Base-by-base conservation (phyloP, 1,139 yeast genomes). In the Blastobotrys aristatus region DNA sequence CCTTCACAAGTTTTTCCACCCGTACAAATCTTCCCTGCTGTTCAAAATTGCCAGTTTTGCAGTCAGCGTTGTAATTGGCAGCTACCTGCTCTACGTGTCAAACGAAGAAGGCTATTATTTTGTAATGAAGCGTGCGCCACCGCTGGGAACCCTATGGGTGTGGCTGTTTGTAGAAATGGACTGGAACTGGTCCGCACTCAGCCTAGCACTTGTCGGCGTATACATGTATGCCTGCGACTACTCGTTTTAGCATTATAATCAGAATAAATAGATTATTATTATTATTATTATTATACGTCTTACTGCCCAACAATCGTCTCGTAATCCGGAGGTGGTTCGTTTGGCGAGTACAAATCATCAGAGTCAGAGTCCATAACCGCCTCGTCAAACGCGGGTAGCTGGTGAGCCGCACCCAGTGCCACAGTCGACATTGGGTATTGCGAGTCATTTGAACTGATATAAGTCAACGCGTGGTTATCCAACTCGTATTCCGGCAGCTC, bases 401-500 rank as follows among this genome's bases (percentile, higher is more conserved):
- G 36, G 27, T 16, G 38, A 10, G 31, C 37, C 26, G 35, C 33
- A 22, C 39, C 40, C 20, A 47, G 16, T 3, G 50, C 45, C 11
- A 43, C 41, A 8, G 50, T 44, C 7, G 45, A 35, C 11, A 41
- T 43, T 30, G 46, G 48, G 30, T 35, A 37, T 8, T 33, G 26
- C 7, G 48, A 44, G 26, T 48, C 51, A 26, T 48, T 41, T 7
- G 51, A 44, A 21, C 30, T 37, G 22, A 48, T 37, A 24, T 32
- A 24, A 1, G 51, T 40, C 37, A 48, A 31, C 8, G 48, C 43
- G 10, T 35, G 16, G 29, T 37, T 3, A 21, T 18, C 43, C 17
- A 43, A 40, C 17, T 48, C 50, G 48, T 87, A 87, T 32, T 77
- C 75, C 0, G 96, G 96, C 46, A 88, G 72, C 43, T 82, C 86